These are phyloP conservation scores for Chalaropsis ovoidea DNA, from an alignment of 2,329 filamentous ascomycete genomes.

Conservation along the genomic window DNA sequence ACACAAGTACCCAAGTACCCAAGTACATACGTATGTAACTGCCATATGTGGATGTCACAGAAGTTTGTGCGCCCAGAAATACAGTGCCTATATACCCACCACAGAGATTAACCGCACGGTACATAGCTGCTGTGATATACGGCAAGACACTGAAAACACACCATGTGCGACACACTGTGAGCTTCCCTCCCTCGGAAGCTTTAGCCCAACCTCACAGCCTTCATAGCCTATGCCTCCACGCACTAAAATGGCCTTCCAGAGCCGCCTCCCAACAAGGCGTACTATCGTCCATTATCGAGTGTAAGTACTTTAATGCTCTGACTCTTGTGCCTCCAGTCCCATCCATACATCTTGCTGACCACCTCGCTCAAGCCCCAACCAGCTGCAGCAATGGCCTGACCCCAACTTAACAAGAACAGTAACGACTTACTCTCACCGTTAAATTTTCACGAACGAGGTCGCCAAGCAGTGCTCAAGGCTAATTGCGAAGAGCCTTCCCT, in stretches of 20 bases:
- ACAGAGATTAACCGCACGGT: neutral
- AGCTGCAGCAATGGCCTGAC: neutral
- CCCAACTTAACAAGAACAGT: neutral
- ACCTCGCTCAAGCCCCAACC: neutral
- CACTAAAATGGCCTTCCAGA: neutral
- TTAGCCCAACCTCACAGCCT: neutral
- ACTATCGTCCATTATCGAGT: neutral
- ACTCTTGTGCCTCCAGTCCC: neutral
- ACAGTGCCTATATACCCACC: neutral
- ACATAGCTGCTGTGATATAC: neutral
- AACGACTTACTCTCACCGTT: neutral
- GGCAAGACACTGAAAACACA: neutral
- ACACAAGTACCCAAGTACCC: too few species aligned
- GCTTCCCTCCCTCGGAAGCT: neutral
- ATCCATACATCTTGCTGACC: neutral
- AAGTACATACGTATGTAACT: too few species aligned
- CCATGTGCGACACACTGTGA: constrained; percentile 1
- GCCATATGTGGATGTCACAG: too few species aligned
- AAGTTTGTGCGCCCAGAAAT: constrained; percentile 12
- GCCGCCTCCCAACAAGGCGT: neutral
- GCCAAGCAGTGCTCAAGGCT: neutral
- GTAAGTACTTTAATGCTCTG: neutral
- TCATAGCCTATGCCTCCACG: neutral
- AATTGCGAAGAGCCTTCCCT: neutral
- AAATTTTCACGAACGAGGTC: neutral